Evolutionary conservation across 1,284 basidiomycete genomes (phyloP).

Genomic region (Psilocybe mexicana): DNA sequence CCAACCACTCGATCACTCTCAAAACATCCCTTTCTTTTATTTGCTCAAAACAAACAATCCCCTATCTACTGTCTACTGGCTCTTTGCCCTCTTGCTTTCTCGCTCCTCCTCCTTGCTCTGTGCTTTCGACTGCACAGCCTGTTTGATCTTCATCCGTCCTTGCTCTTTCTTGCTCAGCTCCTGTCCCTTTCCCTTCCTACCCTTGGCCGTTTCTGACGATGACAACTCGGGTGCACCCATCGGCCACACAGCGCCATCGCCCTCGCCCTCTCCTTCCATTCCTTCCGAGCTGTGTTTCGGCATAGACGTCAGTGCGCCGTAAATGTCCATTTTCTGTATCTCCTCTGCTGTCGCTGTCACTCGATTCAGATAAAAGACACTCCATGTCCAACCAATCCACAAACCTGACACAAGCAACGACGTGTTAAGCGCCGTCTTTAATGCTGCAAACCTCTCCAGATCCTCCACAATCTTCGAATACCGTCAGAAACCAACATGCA

Average conservation of each 20-base stretch:
- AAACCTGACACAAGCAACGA: slow-evolving; percentile 37
- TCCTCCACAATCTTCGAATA: slow-evolving; percentile 30
- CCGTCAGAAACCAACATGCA: background rate
- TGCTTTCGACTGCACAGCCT: slow-evolving; percentile 37
- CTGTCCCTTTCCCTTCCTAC: slow-evolving; percentile 15
- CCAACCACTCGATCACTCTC: too few relatives aligned
- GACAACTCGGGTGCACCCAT: slow-evolving; percentile 26
- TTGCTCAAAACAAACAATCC: background rate
- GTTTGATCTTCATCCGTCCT: slow-evolving; percentile 53
- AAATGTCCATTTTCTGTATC: slow-evolving; percentile 58
- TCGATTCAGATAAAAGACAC: background rate
- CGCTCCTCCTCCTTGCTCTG: slow-evolving; percentile 15
- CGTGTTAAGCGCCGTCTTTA: slow-evolving; percentile 43
- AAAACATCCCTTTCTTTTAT: background rate
- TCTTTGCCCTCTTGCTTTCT: slow-evolving; percentile 18
- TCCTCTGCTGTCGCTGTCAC: slow-evolving; percentile 47
- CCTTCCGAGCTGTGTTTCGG: slow-evolving; percentile 51
- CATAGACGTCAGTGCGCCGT: slow-evolving; percentile 55
- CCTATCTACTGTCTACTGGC: slow-evolving; percentile 16
- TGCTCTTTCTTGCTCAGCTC: slow-evolving; percentile 41
- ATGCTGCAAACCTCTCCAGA: slow-evolving; percentile 23
- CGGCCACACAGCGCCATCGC: slow-evolving; percentile 8
- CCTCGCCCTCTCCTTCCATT: slow-evolving; percentile 21
- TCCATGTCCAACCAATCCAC: background rate
- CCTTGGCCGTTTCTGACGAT: slow-evolving; percentile 22